Evolutionary conservation across 805 yeast genomes (phyloP), one percentile per base, ranked within the genome.

Genomic region (Yarrowia sp.): DNA sequence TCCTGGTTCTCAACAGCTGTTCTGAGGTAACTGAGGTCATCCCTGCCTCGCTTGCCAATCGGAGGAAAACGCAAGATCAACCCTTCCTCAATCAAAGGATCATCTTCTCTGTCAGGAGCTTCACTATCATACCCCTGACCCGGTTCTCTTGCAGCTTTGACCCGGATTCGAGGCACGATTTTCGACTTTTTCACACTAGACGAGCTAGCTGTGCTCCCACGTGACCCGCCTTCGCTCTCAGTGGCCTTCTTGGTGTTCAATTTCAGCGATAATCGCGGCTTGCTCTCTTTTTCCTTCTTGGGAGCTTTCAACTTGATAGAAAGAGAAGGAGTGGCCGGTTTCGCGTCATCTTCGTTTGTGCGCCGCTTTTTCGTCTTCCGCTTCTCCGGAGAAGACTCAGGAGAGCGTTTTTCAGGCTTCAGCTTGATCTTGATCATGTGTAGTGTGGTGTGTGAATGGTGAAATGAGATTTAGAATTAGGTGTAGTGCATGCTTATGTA

Each of bases 41-140:
- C 82, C 70, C 88, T 10, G 1, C 56, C 67, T 7, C 48, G 43
- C n/a, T 48, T 48, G 0, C 19, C 10, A 1, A 63, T n/a, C 5
- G 84, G 80, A 43, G 83, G 80, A 79, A 94, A 87, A 68, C 99
- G 82, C 52, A 95, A 77, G 0, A 92, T 82, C 1, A 95, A 82
- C 0, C 95, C 97, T 72, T 91, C 97, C 75, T 95, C 98, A 9
- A 92, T 81, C 70, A 92, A 79, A 1, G 99, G 98, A 75, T 95
- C 98, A 70, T 92, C 97, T 76, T 95, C 99, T 35, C 91, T 81
- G 72, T 94, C 98, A 0, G 97, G 97, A 19, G 97, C 98, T 74
- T 94, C 98, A 2, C 97, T 89, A 75, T 94, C 99, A 77, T 94
- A 94, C 0, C 98, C 98, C 73, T 94, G 97, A 5, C 97, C 97